Evolutionary conservation across 148 eudicot genomes (phyloP).

Genomic region (Rhododendron simsii): DNA sequence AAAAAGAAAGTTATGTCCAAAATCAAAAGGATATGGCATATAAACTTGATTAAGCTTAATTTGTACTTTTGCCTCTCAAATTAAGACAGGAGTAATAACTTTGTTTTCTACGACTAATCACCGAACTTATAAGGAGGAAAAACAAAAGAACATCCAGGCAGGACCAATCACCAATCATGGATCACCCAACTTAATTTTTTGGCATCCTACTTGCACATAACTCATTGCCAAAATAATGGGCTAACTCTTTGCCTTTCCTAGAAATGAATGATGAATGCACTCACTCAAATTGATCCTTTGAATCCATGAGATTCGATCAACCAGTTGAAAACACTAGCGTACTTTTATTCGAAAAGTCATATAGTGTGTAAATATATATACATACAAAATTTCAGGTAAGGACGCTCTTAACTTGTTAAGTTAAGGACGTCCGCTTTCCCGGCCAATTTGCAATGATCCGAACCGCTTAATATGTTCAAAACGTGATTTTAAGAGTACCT

Average conservation of each 20-base stretch:
- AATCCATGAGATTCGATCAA: not conserved
- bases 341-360: too few species aligned
- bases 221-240: not conserved
- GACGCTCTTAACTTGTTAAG: too few species aligned
- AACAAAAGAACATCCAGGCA: not conserved
- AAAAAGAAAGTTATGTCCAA: too few species aligned
- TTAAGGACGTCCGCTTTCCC: too few species aligned
- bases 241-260: not conserved
- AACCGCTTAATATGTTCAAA: too few species aligned
- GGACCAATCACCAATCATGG: not conserved
- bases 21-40: not conserved
- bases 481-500: too few species aligned
- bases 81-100: not conserved
- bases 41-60: not conserved
- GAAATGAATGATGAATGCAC: not conserved
- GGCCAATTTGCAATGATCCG: too few species aligned
- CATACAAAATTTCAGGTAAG: too few species aligned
- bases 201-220: not conserved
- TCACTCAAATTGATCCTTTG: not conserved
- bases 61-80: not conserved
- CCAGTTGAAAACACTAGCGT: not conserved
- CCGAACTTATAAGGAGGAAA: too few species aligned
- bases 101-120: too few species aligned
- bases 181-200: conserved; percentile 4
- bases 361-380: too few species aligned